A percentile compares a stretch with the other conserved stretches of the same genome.
Evolutionary conservation across 1,284 basidiomycete species (phyloP).

Genomic region (Phlebopus sp.): DNA sequence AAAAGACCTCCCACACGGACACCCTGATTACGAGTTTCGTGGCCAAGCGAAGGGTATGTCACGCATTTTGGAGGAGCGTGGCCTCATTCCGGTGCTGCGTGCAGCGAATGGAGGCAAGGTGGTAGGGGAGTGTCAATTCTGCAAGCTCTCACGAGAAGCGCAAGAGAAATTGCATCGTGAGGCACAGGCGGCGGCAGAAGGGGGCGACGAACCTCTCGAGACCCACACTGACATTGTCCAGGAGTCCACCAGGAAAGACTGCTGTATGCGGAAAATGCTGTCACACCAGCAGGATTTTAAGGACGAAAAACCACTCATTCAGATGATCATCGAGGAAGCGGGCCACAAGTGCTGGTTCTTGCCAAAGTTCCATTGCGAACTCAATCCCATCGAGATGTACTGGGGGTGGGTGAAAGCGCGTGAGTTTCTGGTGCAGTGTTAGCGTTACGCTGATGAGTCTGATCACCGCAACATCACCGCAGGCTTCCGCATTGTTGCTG

Average conservation of each 20-base stretch:
- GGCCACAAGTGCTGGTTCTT: slow-evolving; percentile 10
- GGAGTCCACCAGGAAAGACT: neutral
- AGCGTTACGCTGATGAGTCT: too few species aligned
- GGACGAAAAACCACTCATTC: slow-evolving; percentile 7
- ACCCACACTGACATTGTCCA: neutral
- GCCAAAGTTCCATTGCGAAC: slow-evolving; percentile 9
- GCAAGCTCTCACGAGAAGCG: slow-evolving; percentile 3
- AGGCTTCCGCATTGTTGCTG: too few species aligned
- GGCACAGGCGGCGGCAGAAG: neutral
- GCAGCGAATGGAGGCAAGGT: slow-evolving; percentile 1
- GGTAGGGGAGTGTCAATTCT: slow-evolving; percentile 5
- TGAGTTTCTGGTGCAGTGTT: too few species aligned
- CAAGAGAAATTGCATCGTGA: neutral
- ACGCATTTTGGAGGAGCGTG: slow-evolving; percentile 29
- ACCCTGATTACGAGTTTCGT: too few species aligned
- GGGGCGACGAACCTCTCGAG: neutral
- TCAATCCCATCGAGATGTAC: slow-evolving; percentile 26
- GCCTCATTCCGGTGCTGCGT: neutral
- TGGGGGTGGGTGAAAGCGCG: slow-evolving; percentile 15
- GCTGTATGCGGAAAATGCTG: slow-evolving; percentile 9
- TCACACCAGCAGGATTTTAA: slow-evolving; percentile 8
- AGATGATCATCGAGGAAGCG: slow-evolving; percentile 5
- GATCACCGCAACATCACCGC: too few species aligned
- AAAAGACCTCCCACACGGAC: too few species aligned
- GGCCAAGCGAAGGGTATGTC: slow-evolving; percentile 40